phyloP scores from a whole-genome alignment of 441 rosid genomes.

The Raphanus hybrid region DNA sequence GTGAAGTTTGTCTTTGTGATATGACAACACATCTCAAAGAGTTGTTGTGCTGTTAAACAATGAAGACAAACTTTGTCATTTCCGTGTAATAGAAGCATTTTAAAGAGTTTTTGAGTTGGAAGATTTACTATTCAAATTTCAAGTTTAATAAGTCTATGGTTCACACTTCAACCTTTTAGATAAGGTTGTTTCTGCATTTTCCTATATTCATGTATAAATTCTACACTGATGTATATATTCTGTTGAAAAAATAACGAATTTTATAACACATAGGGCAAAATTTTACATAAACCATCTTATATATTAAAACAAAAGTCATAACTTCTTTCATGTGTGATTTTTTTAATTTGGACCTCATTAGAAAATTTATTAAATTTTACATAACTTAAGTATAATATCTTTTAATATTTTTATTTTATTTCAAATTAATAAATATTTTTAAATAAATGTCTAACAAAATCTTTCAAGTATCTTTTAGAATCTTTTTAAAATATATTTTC shows the following conservation, averaged over 20 bases:
- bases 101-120: neutral
- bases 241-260: neutral
- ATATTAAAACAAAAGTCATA: no score
- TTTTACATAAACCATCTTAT: neutral
- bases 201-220: neutral
- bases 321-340: no score
- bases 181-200: neutral
- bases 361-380: no score
- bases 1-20: neutral
- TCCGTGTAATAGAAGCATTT: neutral
- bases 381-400: no score
- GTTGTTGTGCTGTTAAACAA: neutral
- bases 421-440: no score
- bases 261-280: neutral
- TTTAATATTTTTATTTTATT: no score
- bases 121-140: neutral
- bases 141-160: neutral
- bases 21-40: neutral
- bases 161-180: neutral
- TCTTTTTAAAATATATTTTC: no score
- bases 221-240: no score
- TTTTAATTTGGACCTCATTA: no score
- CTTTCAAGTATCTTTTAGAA: no score
- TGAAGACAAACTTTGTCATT: neutral
- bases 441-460: no score